Conservation (phyloP, 2,329 filamentous ascomycete genomes). For the Raffaelea arxii region DNA sequence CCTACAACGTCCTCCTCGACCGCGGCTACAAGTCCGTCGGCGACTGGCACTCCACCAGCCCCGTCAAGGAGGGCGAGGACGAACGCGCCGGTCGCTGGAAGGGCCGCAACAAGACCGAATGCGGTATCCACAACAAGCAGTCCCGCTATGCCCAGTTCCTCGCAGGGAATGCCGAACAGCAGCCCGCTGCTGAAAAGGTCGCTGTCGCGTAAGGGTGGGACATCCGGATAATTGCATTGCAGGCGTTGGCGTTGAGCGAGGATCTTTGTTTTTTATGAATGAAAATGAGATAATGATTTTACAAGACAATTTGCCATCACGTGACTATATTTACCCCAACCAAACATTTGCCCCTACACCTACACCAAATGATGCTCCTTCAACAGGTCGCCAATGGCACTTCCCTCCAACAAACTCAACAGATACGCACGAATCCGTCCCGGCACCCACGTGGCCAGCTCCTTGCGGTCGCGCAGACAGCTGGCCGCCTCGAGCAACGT, state of each 20-base stretch:
- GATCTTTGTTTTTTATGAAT: too few species aligned
- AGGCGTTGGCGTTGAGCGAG: too few species aligned
- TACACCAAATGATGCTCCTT: slow-evolving; percentile 12
- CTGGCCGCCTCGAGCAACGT: slow-evolving; percentile 15
- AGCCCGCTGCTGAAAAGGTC: too few species aligned
- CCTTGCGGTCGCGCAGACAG: slow-evolving; percentile 13
- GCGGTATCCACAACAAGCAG: slow-evolving; percentile 96
- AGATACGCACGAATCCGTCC: slow-evolving; percentile 11
- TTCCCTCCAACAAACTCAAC: slow-evolving; percentile 10
- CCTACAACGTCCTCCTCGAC: slow-evolving; percentile 88
- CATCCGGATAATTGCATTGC: slow-evolving; percentile 3
- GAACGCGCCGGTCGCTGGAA: slow-evolving; percentile 97
- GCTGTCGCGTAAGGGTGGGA: neutral
- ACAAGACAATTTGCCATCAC: too few species aligned
- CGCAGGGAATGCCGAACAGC: too few species aligned
- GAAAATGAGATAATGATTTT: neutral
- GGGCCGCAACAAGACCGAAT: slow-evolving; percentile 91
- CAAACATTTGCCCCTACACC: neutral
- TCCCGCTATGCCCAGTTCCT: slow-evolving; percentile 86
- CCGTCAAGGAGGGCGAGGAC: slow-evolving; percentile 84
- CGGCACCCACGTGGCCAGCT: slow-evolving; percentile 13
- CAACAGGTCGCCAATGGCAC: slow-evolving; percentile 11
- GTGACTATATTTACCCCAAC: too few species aligned
- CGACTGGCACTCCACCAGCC: slow-evolving; percentile 95
- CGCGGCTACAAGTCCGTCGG: slow-evolving; percentile 96